Conservation (phyloP, 176 grass and related monocot species). For the Chrysopogon serrulatus region DNA sequence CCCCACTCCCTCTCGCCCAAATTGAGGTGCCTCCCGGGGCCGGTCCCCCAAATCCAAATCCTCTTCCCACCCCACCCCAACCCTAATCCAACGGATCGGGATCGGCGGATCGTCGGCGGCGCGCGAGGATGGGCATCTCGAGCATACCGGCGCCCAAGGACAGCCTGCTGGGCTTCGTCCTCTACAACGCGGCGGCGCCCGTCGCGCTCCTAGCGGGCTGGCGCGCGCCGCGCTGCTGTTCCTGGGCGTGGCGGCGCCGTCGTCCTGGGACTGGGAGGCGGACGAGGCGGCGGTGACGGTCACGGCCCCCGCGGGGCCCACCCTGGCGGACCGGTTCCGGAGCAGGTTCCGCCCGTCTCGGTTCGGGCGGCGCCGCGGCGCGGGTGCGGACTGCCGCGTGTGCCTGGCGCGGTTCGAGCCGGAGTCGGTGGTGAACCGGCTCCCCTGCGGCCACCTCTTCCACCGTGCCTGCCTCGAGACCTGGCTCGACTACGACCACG, state of each 20-base stretch:
- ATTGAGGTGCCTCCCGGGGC: background rate
- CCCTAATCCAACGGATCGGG: background rate
- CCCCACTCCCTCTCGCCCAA: no score
- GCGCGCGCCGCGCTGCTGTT: constrained; percentile 37
- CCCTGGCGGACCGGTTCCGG: constrained; percentile 63
- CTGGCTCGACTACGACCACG: constrained; percentile 72
- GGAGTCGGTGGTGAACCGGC: constrained; percentile 71
- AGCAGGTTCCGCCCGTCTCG: constrained; percentile 44
- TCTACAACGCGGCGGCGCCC: constrained; percentile 62
- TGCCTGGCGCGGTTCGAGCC: constrained; percentile 65
- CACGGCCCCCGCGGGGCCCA: background rate
- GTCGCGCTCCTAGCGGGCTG: constrained; percentile 51
- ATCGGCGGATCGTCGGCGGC: constrained; percentile 2
- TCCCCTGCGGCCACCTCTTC: constrained; percentile 84
- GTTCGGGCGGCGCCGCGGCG: constrained; percentile 28
- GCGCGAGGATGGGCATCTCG: constrained; percentile 62
- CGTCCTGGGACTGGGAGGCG: background rate
- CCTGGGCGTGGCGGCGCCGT: constrained; percentile 33
- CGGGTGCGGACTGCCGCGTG: constrained; percentile 54
- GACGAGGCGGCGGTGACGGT: background rate
- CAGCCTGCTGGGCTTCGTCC: constrained; percentile 49
- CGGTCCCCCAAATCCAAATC: constrained; percentile 12
- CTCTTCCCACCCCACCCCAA: background rate
- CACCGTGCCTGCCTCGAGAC: constrained; percentile 75
- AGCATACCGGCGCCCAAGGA: constrained; percentile 74